These are phyloP conservation scores for Citrus glauca DNA, from an alignment of 345 rosid genomes.

Conservation along the genomic window DNA sequence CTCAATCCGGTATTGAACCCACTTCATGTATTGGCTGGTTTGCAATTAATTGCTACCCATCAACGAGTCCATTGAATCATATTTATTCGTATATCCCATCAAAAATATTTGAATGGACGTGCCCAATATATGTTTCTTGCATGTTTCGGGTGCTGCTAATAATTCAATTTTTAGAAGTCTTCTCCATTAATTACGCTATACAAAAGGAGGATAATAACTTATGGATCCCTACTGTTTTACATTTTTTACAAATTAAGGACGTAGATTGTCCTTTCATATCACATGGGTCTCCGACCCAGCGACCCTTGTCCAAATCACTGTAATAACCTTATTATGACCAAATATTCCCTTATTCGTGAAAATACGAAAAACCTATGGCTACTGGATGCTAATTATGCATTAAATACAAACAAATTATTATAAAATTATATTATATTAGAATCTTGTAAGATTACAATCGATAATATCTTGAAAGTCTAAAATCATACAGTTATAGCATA, in stretches of 20 bases:
- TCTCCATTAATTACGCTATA: not conserved
- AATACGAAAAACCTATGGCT: not conserved
- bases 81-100: not conserved
- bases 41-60: not conserved
- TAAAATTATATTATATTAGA: too few species aligned
- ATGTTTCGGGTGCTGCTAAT: not conserved
- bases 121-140: not conserved
- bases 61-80: slow-evolving; percentile 2
- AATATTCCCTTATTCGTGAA: not conserved
- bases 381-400: too few species aligned
- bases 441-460: too few species aligned
- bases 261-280: not conserved
- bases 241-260: not conserved
- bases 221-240: not conserved
- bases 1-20: not conserved
- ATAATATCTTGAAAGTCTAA: too few species aligned
- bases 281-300: not conserved
- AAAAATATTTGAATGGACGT: slow-evolving; percentile 1
- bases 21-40: not conserved
- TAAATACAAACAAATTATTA: too few species aligned
- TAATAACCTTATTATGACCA: not conserved
- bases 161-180: not conserved
- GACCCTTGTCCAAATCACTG: not conserved
- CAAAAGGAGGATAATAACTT: not conserved
- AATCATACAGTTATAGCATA: too few species aligned